Evolutionary conservation across 352 stramenopile species (phyloP).

Genomic region (Phytophthora quininea): DNA sequence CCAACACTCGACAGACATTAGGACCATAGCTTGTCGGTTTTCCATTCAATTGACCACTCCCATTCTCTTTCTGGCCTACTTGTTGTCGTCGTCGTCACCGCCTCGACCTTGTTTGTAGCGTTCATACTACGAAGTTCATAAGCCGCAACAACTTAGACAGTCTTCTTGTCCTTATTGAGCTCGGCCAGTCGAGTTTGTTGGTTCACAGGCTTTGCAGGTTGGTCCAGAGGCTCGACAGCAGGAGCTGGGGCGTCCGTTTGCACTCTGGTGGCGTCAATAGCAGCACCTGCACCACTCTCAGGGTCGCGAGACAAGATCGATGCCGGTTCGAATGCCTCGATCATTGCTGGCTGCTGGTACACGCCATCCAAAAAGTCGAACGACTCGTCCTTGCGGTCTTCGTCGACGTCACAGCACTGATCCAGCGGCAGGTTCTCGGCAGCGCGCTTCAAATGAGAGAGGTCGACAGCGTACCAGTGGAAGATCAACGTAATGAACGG

Average conservation of each 20-base stretch:
- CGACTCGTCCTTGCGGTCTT: constrained; percentile 51
- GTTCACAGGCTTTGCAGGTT: constrained; percentile 28
- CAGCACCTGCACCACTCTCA: constrained; percentile 23
- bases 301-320: constrained; percentile 28
- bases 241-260: constrained; percentile 13
- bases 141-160: no score
- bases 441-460: constrained; percentile 53
- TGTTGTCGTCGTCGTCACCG: no score
- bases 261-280: constrained; percentile 27
- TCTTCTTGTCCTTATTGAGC: constrained; percentile 45
- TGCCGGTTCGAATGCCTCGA: constrained; percentile 38
- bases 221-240: constrained; percentile 21
- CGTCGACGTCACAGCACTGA: constrained; percentile 69
- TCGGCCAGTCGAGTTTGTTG: constrained; percentile 46
- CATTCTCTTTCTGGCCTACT: no score
- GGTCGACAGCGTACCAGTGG: constrained; percentile 63
- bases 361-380: constrained; percentile 73
- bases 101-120: no score
- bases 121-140: no score
- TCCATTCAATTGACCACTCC: no score
- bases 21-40: no score
- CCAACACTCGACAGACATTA: no score
- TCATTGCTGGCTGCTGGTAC: constrained; percentile 76
- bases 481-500: constrained; percentile 68
- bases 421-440: constrained; percentile 65